Evolutionary conservation across 257 asterid species (phyloP).

Genomic region (Capsicum chinense): DNA sequence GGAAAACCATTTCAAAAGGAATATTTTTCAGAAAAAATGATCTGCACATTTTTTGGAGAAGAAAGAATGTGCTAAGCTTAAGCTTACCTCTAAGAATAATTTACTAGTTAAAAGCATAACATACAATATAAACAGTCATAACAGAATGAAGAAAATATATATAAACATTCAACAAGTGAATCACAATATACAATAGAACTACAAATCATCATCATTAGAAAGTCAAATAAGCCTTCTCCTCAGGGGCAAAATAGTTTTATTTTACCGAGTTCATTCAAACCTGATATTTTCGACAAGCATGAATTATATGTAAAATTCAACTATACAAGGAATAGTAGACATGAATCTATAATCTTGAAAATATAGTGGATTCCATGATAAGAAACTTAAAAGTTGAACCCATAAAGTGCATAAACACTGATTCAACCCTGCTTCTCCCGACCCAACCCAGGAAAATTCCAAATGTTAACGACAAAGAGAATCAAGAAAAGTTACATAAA

Average conservation of each 20-base stretch:
- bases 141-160: neutral
- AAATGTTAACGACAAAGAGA: neutral
- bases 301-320: neutral
- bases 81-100: slow-evolving; percentile 24
- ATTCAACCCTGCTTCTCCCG: neutral
- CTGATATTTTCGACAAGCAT: neutral
- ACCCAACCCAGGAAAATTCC: neutral
- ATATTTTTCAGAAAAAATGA: neutral
- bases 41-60: slow-evolving; percentile 26
- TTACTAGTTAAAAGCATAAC: slow-evolving; percentile 3
- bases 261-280: too few relatives aligned
- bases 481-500: neutral
- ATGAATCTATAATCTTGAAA: neutral
- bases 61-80: slow-evolving; percentile 33
- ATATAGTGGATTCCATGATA: neutral
- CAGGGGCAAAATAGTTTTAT: neutral
- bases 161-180: neutral
- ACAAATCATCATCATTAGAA: neutral
- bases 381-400: neutral
- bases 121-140: slow-evolving; percentile 3
- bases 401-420: neutral
- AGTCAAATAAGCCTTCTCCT: neutral
- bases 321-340: neutral
- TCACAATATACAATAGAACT: neutral
- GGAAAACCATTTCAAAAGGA: neutral